These are phyloP conservation scores for Pythium periplocum DNA, from an alignment of 352 stramenopile genomes.

Conservation along the genomic window DNA sequence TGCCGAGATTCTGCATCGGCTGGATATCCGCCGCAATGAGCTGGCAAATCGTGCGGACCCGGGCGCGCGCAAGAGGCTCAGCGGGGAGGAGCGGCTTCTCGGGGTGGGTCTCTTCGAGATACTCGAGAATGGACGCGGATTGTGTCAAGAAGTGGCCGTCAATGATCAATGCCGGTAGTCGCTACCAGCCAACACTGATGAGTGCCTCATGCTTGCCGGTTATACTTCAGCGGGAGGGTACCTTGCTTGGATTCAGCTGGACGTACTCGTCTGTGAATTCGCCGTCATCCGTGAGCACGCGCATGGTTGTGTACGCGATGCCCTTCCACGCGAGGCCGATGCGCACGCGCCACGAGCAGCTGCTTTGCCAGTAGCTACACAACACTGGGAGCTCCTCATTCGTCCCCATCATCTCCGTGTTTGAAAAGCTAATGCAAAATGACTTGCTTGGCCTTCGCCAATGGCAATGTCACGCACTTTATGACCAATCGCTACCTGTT, in stretches of 20 bases:
- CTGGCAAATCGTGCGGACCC: conserved; percentile 83
- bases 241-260: conserved; percentile 64
- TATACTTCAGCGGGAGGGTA: conserved; percentile 2
- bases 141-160: conserved; percentile 69
- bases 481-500: too few species aligned
- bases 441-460: too few species aligned
- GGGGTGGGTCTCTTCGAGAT: conserved; percentile 85
- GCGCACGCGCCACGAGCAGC: conserved; percentile 86
- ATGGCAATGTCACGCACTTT: too few species aligned
- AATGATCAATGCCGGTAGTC: conserved; percentile 78
- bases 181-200: conserved; percentile 16
- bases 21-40: conserved; percentile 90
- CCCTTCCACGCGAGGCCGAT: conserved; percentile 86
- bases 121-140: conserved; percentile 91
- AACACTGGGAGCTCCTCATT: conserved; percentile 24
- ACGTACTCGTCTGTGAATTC: conserved; percentile 43
- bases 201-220: neutral
- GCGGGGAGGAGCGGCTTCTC: conserved; percentile 63
- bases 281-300: conserved; percentile 45
- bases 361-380: conserved; percentile 88
- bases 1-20: conserved; percentile 85
- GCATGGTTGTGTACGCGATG: conserved; percentile 70
- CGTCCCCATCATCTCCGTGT: neutral
- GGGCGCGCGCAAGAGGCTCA: conserved; percentile 57
- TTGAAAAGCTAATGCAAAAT: too few species aligned